Conservation (phyloP, 192 early-diverging fungal genomes). For the Geranomyces variabilis region DNA sequence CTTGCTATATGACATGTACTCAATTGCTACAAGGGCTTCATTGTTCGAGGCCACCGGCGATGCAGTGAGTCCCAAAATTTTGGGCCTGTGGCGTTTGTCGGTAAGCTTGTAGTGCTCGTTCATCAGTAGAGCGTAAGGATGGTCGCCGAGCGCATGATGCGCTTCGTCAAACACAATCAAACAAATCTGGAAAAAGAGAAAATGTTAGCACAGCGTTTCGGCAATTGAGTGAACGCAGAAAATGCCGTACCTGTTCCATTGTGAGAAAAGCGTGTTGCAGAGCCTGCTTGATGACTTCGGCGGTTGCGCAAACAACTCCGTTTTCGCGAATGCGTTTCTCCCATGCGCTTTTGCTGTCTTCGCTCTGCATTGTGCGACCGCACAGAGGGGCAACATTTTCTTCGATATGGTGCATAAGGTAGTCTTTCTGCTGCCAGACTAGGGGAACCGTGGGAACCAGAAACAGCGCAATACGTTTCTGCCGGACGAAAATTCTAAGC, state of each 20-base stretch:
- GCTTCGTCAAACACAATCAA: slow-evolving; percentile 95
- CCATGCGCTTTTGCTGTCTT: slow-evolving; percentile 20
- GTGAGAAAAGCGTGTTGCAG: slow-evolving; percentile 70
- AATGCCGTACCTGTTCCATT: slow-evolving; percentile 56
- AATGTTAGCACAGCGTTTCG: background rate
- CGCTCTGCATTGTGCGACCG: slow-evolving; percentile 69
- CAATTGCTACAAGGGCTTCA: slow-evolving; percentile 32
- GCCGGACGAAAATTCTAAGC: background rate
- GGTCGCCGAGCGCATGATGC: slow-evolving; percentile 80
- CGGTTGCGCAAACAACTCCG: slow-evolving; percentile 86
- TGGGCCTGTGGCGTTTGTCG: slow-evolving; percentile 58
- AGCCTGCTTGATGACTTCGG: slow-evolving; percentile 80
- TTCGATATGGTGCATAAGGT: slow-evolving; percentile 72
- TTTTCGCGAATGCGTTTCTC: slow-evolving; percentile 42
- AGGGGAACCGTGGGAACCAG: slow-evolving; percentile 87
- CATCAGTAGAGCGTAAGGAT: slow-evolving; percentile 79
- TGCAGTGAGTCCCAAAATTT: slow-evolving; percentile 91
- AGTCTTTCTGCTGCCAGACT: slow-evolving; percentile 80
- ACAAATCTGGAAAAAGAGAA: slow-evolving; percentile 55
- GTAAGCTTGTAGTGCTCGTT: slow-evolving; percentile 74
- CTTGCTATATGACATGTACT: background rate
- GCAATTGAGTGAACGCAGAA: background rate
- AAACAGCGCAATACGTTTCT: slow-evolving; percentile 56
- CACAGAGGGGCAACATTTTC: slow-evolving; percentile 64
- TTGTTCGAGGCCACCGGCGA: slow-evolving; percentile 69